phyloP scores from a whole-genome alignment of 2,329 filamentous ascomycete genomes.

The Bipolaris oryzae region DNA sequence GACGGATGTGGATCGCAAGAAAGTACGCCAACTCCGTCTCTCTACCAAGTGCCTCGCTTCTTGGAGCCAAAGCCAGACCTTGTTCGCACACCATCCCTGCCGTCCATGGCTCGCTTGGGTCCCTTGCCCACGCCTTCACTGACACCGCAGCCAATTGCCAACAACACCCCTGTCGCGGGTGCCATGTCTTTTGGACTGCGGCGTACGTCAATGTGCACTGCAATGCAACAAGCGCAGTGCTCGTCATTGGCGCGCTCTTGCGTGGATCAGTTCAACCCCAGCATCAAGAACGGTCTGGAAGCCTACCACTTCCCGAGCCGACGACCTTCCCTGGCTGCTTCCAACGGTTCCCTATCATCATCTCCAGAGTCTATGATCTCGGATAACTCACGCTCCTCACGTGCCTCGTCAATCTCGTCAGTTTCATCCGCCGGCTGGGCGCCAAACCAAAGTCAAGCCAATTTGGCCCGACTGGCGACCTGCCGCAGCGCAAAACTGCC shows the following conservation, averaged over 20 bases:
- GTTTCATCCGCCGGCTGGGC: conserved; percentile 58
- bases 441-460: conserved; percentile 57
- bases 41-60: conserved; percentile 53
- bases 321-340: conserved; percentile 57
- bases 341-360: conserved; percentile 58
- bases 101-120: conserved; percentile 59
- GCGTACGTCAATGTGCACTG: conserved; percentile 63
- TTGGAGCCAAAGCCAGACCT: conserved; percentile 59
- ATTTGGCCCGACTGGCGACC: conserved; percentile 59
- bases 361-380: conserved; percentile 69
- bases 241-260: conserved; percentile 61
- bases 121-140: conserved; percentile 67
- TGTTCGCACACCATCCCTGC: conserved; percentile 61
- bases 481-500: conserved; percentile 57
- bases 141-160: conserved; percentile 62
- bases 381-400: conserved; percentile 63
- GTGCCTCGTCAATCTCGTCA: conserved; percentile 61
- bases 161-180: conserved; percentile 67
- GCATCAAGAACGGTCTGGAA: conserved; percentile 51
- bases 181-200: conserved; percentile 55
- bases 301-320: conserved; percentile 54
- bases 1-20: conserved; percentile 47
- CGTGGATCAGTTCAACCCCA: conserved; percentile 57
- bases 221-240: conserved; percentile 64
- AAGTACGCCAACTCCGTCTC: conserved; percentile 51